A percentile compares a stretch with the other conserved stretches of the same genome.
These are phyloP conservation scores for Stentor coeruleus DNA, from an alignment of 73 alveolate species.

Conservation along the genomic window DNA sequence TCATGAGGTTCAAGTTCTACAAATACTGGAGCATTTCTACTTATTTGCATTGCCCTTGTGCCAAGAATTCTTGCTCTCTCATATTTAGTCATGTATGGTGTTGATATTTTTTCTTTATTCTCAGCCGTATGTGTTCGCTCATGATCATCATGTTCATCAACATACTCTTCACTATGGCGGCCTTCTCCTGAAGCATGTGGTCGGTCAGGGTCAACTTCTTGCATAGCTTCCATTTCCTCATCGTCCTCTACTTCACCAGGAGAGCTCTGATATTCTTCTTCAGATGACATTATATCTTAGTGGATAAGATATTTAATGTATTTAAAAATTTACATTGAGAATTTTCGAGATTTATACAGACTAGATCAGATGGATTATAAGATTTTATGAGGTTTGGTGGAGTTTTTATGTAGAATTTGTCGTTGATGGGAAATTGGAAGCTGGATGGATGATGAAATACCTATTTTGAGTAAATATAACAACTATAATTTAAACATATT, in stretches of 20 bases:
- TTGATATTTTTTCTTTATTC: conserved; percentile 52
- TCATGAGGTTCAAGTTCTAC: conserved; percentile 60
- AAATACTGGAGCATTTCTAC: conserved; percentile 86
- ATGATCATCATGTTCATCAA: not conserved
- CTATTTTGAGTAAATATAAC: no score
- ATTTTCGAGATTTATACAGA: no score
- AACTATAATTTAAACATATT: no score
- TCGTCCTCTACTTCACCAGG: conserved; percentile 7
- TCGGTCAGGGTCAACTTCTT: conserved; percentile 19
- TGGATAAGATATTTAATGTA: no score
- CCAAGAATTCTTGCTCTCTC: conserved; percentile 98
- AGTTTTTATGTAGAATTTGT: no score
- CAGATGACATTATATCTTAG: conserved; percentile 36
- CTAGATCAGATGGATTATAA: no score
- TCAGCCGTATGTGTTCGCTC: not conserved
- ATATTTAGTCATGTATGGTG: conserved; percentile 93
- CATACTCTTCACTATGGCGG: not conserved
- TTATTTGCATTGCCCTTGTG: conserved; percentile 93
- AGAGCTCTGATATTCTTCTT: not conserved
- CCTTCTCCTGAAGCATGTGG: conserved; percentile 52
- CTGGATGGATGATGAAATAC: no score
- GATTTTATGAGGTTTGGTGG: no score
- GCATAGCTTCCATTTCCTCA: not conserved
- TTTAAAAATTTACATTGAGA: no score
- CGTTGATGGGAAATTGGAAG: no score